Base-by-base conservation (phyloP, 169 alveolate species). In the Cryptosporidium tyzzeri region DNA sequence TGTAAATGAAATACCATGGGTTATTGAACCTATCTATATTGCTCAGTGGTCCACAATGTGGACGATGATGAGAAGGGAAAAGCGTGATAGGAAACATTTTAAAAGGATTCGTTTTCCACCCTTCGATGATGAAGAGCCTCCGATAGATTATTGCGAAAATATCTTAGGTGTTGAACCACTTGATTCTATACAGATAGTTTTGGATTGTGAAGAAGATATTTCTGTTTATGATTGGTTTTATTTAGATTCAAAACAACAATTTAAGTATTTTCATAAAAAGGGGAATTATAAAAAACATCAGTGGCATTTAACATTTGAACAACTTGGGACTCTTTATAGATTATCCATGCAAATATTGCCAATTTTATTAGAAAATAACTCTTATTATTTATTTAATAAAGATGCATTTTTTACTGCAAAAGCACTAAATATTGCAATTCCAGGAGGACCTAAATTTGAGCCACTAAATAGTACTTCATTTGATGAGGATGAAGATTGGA, bases 391-490 rank as follows among this genome's bases (percentile, higher is more conserved):
- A 48, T 99, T 99, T 92, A 98, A 99, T 74, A 91, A 96, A 85
- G 96, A 98, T 92, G 93, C 99, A 58, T 98, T 99, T 93, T 97
- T 96, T 92, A 99, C 99, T 26, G 99, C 99, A 10, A 99, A 99
- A 93, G 99, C 99, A 18, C 93, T 99, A 86, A 99, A 98, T 94
- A 93, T 98, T 94, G 99, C 99, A 26, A 99, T 99, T 65, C 99
- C 99, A 12, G 99, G 99, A 53, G 99, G 99, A 1, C 99, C 99
- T 29, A 99, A 99, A 95, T 99, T 98, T 94, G 99, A 99, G 94
- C 99, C 99, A 37, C 94, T 99, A 61, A 97, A 93, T 93, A 94
- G 99, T 69, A 99, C 97, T 94, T 93, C 96, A 75, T 93, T 93
- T 80, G 99, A 97, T 53, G 99, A 98, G 84, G 99, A 99, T 92